Base-by-base conservation (phyloP, 768 basidiomycete genomes). In the Neoboletus brunneissimus region DNA sequence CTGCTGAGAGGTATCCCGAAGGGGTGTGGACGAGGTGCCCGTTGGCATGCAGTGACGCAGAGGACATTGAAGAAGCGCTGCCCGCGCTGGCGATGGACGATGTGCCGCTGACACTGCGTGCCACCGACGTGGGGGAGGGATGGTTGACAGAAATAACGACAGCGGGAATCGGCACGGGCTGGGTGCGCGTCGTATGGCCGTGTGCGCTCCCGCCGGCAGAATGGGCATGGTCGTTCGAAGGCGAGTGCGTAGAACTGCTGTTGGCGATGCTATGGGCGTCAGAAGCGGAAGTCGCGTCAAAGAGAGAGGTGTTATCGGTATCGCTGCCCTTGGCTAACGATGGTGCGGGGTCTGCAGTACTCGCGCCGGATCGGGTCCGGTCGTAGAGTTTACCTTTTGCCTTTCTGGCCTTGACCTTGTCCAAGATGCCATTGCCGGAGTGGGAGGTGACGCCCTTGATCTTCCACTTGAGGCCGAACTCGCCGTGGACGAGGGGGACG, bases 381-480 rank as follows among this genome's bases (percentile, higher is more conserved):
- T 54, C 42, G 47, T 6, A 16, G 38, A 13, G 38, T 18, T 55
- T 64, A 2, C 40, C 9, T 32, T 64, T 64, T 65, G 67, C 44
- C 54, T 57, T 56, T 53, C 41, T 62, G 37, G 38, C 69, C 60
- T 73, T 76, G 62, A 75, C 75, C 69, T 73, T 77, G 42, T 69
- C 60, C 37, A 80, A 64, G 32, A 84, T 62, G 4, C 81, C 78
- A 29, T 64, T 61, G 65, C 78, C 74, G 20, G 73, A 58, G 15
- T 71, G 68, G 3, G 77, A 69, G 37, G 72, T 73, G 32, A 76
- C 78, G 59, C 83, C 78, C 75, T 84, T 87, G 71, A 90, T 81
- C 70, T 83, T 86, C 88, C 89, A 90, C 22, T 78, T 75, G 6
- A 86, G 80, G 20, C 77, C 83, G 65, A 90, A 89, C 64, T 88